Base-by-base conservation (phyloP, 1,284 basidiomycete species). In the Exobasidium cylindrosporum region DNA sequence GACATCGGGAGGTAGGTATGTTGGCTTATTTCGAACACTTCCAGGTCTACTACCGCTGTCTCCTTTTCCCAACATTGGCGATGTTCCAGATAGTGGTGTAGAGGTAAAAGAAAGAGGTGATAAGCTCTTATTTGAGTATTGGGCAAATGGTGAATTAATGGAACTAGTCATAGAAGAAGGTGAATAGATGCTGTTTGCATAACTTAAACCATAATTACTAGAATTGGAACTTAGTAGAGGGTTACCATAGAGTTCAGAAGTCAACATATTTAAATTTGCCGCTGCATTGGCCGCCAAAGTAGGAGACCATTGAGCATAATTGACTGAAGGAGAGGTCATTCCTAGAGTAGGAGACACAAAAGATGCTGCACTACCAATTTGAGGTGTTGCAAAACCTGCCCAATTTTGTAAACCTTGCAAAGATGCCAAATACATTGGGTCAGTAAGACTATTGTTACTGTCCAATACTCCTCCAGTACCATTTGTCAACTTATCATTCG, bases 1-100 rank as follows among this genome's bases (percentile, higher is more conserved):
- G 5, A 55, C n/a, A 23, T 55, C 53, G 32, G 53, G 53, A 26
- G 53, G 53, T 29, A 55, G 32, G 53, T 40, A 55, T 7, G 47
- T 50, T 14, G 47, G 47, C 21, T 24, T 50, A 17, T 17, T 40
- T 40, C 35, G 35, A 50, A 21, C 21, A 21, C 47, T 50, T 10
- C 47, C 47, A 7, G 47, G 47, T 50, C 47, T 31, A 24, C 35
- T 40, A 40, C 35, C 35, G 35, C 35, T 40, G 35, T 40, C 35
- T 17, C 7, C 35, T 17, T 40, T 40, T 40, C 35, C 35, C 7
- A 40, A 17, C 7, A 40, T 17, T 10, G 35, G 35, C 35, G 35
- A 40, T 10, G 35, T 17, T 10, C 35, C 35, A 17, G 35, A 40
- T 7, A 40, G 35, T 17, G 35, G 35, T 7, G 35, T 40, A 40